Evolutionary conservation across 257 asterid species (phyloP).

Genomic region (Solanum rostratum): DNA sequence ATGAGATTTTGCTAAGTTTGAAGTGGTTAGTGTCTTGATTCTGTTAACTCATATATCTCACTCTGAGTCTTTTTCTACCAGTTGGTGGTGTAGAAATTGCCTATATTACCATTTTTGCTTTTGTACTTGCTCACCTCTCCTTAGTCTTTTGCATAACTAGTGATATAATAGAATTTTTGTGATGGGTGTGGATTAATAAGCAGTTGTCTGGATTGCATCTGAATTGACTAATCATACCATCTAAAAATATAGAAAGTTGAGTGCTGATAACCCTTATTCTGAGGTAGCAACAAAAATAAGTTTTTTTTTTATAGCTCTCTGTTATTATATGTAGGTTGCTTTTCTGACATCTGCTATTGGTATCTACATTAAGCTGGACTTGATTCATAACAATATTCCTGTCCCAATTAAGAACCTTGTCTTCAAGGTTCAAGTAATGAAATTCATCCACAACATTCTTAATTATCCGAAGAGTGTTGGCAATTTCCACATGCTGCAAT

Average conservation of each 20-base stretch:
- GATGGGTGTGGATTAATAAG: background rate
- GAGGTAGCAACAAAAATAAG: background rate
- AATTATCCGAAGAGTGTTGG: too few relatives aligned
- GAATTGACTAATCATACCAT: background rate
- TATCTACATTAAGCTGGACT: too few relatives aligned
- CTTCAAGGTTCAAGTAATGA: too few relatives aligned
- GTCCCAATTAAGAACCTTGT: too few relatives aligned
- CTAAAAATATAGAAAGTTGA: background rate
- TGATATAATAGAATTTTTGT: background rate
- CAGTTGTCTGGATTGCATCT: background rate
- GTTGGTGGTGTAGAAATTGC: background rate
- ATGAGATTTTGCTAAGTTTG: background rate
- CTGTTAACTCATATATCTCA: background rate
- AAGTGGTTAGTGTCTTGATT: background rate
- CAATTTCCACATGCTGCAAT: too few relatives aligned
- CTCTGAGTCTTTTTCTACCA: background rate
- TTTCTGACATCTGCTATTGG: conserved; percentile 90
- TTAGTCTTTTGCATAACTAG: background rate
- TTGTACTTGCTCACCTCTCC: background rate
- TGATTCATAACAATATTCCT: too few relatives aligned
- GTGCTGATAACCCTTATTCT: background rate
- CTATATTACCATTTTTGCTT: background rate
- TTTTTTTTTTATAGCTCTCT: background rate
- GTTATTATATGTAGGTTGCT: conserved; percentile 54
- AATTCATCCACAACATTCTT: too few relatives aligned